Percentiles rank a stretch among this genome's conserved stretches.
Conservation (phyloP, 192 early-diverging fungal species). For the Geranomyces michiganensis region DNA sequence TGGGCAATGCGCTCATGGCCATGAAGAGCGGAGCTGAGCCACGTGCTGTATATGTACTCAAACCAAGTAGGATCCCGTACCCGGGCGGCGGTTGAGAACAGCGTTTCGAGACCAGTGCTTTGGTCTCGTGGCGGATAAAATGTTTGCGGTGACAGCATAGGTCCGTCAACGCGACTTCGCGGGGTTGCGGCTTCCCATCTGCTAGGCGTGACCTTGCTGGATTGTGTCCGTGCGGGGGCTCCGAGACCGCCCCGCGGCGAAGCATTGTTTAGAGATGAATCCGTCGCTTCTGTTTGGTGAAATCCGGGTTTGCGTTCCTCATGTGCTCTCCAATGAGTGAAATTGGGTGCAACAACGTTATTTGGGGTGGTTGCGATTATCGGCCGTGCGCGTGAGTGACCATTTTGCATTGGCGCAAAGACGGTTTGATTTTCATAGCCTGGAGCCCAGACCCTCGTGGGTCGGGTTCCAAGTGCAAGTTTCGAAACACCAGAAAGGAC, state of each 20-base stretch:
- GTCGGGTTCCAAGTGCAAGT: background rate
- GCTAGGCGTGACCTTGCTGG: background rate
- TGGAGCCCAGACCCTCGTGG: background rate
- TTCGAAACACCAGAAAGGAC: background rate
- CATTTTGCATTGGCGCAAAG: background rate
- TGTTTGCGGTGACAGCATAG: slow-evolving; percentile 17
- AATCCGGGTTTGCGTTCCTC: background rate
- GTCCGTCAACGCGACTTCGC: background rate
- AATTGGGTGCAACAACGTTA: background rate
- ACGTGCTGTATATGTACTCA: background rate
- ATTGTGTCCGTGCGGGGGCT: background rate
- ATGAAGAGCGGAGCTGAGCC: background rate
- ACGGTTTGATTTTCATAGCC: background rate
- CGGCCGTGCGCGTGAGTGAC: too few relatives aligned
- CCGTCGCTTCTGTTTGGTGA: too few relatives aligned
- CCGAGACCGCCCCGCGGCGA: background rate
- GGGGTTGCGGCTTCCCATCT: background rate
- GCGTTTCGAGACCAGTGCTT: slow-evolving; percentile 13
- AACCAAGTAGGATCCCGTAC: background rate
- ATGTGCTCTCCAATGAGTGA: background rate
- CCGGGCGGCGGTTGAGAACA: slow-evolving; percentile 7
- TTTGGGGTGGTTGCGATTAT: too few relatives aligned
- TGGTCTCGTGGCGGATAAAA: slow-evolving; percentile 12
- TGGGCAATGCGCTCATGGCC: slow-evolving; percentile 11
- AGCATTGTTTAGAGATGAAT: too few relatives aligned